A percentile compares a stretch with the other conserved stretches of the same genome.
phyloP scores from a whole-genome alignment of 1,284 basidiomycete species.

The Rhodotorula glutinis region DNA sequence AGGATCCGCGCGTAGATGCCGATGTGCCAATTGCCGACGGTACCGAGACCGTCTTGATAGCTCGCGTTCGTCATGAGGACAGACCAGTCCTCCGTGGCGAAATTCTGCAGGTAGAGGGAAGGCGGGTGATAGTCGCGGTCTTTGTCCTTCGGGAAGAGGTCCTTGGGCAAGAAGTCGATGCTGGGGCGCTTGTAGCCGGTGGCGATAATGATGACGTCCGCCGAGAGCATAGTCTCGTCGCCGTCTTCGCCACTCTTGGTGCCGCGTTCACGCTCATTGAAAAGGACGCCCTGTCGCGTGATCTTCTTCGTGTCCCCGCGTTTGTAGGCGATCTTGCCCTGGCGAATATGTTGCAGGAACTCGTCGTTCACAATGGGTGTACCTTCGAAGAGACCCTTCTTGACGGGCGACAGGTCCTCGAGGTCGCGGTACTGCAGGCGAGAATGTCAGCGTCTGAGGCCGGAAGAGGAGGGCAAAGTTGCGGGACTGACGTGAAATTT shows the following conservation, averaged over 20 bases:
- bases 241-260: conserved; percentile 47
- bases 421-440: conserved; percentile 54
- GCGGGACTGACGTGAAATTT: conserved; percentile 49
- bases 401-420: conserved; percentile 53
- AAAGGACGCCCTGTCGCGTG: conserved; percentile 53
- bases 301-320: conserved; percentile 58
- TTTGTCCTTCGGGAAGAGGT: conserved; percentile 57
- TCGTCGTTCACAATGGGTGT: conserved; percentile 58
- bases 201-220: conserved; percentile 61
- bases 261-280: conserved; percentile 43
- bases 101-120: conserved; percentile 63
- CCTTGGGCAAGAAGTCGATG: conserved; percentile 58
- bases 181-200: conserved; percentile 61
- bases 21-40: conserved; percentile 52
- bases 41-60: conserved; percentile 48
- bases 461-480: no score
- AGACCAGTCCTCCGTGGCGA: conserved; percentile 61
- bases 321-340: conserved; percentile 56
- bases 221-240: conserved; percentile 51
- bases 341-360: conserved; percentile 57
- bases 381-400: conserved; percentile 55
- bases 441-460: no score
- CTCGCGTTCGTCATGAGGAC: conserved; percentile 61
- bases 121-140: conserved; percentile 50
- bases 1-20: conserved; percentile 61